Evolutionary conservation across 179 eudicot genomes (phyloP), one percentile per base, ranked within the genome.

Genomic region (Beta macrorhiza): DNA sequence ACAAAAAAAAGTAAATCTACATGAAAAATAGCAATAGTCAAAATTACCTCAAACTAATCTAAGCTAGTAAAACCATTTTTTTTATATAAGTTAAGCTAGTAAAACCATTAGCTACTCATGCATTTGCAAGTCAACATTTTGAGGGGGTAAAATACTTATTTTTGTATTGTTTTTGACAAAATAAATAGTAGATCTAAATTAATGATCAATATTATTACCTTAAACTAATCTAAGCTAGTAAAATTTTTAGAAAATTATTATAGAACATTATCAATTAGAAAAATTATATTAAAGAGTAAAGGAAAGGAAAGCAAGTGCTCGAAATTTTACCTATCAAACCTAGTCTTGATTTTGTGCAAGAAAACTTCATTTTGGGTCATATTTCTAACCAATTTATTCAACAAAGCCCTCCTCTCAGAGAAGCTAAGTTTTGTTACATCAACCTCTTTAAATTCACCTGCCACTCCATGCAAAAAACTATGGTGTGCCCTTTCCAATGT

Each of bases 401-500:
- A 76, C 79, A 81, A 69, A 81, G 83, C 83, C 80, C 51, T 81
- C 22, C 80, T 81, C 20, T 81, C 80, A 75, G 3, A 58, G 0
- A 57, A 45, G 4, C 37, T 32, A 57, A 81, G 80, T 67, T 76
- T 67, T 5, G 25, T 67, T 4, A 81, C 59, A 68, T 81, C 68
- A 67, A 81, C 75, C 68, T 81, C 76, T 51, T 67, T 75, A 67
- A 81, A 81, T 67, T 81, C 80, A 47, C 83, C 83, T 10, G 83
- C 80, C 25, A 81, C 79, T 75, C 83, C 83, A 76, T 81, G 80
- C 79, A 81, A 68, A 81, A 81, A 81, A 49, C 83, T 74, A 56
- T 20, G 47, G 29, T 76, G 67, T 45, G 76, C 83, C 58, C 83
- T 81, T 68, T 67, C 72, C 17, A 76, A 75, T 67, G 83, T 81